These are phyloP conservation scores for Zoysia japonica DNA, from an alignment of 176 grass and related monocot genomes.

Conservation along the genomic window DNA sequence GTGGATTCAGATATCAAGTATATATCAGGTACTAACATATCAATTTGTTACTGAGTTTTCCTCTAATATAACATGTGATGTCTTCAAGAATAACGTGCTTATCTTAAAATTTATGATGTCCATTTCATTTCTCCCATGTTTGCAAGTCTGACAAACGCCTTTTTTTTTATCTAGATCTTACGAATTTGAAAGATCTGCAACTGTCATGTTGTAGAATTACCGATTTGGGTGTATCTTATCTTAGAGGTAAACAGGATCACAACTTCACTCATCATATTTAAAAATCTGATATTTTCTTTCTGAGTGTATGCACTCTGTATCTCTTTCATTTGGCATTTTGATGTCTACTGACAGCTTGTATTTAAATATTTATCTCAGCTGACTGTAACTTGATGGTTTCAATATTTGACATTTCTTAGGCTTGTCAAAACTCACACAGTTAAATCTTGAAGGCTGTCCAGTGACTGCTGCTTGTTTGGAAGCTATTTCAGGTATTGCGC, in stretches of 20 bases:
- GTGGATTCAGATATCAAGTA: conserved; percentile 72
- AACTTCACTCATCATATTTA: background rate
- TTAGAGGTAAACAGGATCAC: conserved; percentile 60
- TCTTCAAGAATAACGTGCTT: background rate
- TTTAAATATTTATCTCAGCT: background rate
- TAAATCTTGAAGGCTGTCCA: conserved; percentile 78
- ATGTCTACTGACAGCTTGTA: background rate
- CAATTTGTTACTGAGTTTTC: conserved; percentile 12
- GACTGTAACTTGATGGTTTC: conserved; percentile 1
- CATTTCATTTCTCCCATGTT: conserved; percentile 2
- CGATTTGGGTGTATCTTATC: conserved; percentile 75
- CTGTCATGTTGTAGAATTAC: conserved; percentile 80
- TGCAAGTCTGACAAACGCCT: conserved; percentile 17
- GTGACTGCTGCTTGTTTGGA: conserved; percentile 87
- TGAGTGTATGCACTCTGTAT: no score
- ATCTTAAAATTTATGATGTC: background rate
- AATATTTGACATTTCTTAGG: conserved; percentile 41
- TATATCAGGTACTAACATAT: conserved; percentile 65
- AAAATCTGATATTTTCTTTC: conserved; percentile 24
- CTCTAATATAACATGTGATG: background rate
- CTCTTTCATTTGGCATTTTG: background rate
- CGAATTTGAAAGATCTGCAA: conserved; percentile 80
- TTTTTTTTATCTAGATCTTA: conserved; percentile 59
- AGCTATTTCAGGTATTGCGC: conserved; percentile 72
- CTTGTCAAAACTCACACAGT: conserved; percentile 62